A percentile compares a stretch with the other conserved stretches of the same genome.
These are phyloP conservation scores for Thielaviopsis cerberus DNA, from an alignment of 2,329 filamentous ascomycete species.

Conservation along the genomic window DNA sequence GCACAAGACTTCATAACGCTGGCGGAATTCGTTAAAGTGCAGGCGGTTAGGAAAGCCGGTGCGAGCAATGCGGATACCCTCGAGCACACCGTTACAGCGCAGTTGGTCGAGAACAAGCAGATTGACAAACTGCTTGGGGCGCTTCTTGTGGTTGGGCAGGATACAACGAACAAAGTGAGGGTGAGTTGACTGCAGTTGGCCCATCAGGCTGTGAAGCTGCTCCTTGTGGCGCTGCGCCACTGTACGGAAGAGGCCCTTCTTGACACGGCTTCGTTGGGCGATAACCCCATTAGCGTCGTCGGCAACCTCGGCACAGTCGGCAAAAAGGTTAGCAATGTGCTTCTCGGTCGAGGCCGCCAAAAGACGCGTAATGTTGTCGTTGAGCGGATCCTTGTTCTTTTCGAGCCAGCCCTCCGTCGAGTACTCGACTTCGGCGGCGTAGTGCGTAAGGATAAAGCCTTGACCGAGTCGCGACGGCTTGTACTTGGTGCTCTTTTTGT, in stretches of 20 bases:
- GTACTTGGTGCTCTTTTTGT: conserved; percentile 89
- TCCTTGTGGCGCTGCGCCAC: conserved; percentile 96
- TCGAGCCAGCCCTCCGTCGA: conserved; percentile 88
- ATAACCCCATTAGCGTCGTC: conserved; percentile 46
- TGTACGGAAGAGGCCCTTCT: conserved; percentile 91
- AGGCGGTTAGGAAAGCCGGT: conserved; percentile 93
- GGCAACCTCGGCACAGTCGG: conserved; percentile 68
- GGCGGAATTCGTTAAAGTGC: conserved; percentile 80
- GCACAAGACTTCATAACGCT: conserved; percentile 89
- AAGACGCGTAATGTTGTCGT: conserved; percentile 86
- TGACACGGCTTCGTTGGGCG: conserved; percentile 55
- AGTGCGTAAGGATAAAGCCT: conserved; percentile 91
- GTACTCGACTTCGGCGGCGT: conserved; percentile 94
- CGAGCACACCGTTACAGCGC: conserved; percentile 97
- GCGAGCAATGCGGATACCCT: conserved; percentile 89
- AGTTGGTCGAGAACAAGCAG: conserved; percentile 90
- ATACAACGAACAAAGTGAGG: conserved; percentile 98
- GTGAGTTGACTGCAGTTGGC: conserved; percentile 82
- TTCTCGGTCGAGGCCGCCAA: conserved; percentile 65
- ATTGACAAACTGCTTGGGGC: conserved; percentile 78
- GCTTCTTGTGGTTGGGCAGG: conserved; percentile 93
- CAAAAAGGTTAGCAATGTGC: conserved; percentile 70
- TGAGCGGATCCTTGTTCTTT: conserved; percentile 96
- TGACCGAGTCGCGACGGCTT: conserved; percentile 70
- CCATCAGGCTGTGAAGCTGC: conserved; percentile 91